Evolutionary conservation across 306 rosid genomes (phyloP).

Genomic region (Acacia acuminata): DNA sequence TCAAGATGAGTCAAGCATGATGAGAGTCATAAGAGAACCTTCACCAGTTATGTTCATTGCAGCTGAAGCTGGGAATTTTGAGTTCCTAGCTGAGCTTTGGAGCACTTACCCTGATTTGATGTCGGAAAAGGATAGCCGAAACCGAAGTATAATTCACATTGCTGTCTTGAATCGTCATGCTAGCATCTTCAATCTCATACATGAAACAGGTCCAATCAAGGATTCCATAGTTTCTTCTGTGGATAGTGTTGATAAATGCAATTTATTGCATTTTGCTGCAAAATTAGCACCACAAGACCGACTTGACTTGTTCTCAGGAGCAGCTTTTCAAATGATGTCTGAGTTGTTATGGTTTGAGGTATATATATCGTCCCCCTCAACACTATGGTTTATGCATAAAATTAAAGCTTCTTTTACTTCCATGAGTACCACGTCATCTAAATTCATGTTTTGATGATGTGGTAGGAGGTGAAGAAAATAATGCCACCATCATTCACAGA

Average conservation of each 20-base stretch:
- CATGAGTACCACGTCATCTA: too few species aligned
- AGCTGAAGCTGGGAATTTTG: too few species aligned
- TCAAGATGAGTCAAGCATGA: not conserved
- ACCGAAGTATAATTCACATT: constrained; percentile 42
- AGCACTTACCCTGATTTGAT: not conserved
- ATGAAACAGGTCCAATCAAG: constrained; percentile 33
- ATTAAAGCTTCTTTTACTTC: not conserved
- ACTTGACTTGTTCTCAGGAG: constrained; percentile 39
- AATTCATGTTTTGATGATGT: not conserved
- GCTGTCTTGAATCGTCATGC: constrained; percentile 47
- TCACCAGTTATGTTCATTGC: too few species aligned
- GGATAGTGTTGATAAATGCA: constrained; percentile 32
- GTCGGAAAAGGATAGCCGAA: not conserved
- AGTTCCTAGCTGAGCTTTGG: too few species aligned
- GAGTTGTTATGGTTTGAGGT: constrained; percentile 53
- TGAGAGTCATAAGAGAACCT: constrained; percentile 31
- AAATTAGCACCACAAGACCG: constrained; percentile 35
- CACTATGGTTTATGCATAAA: not conserved
- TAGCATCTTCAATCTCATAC: constrained; percentile 16
- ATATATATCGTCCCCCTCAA: not conserved
- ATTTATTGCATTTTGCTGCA: constrained; percentile 44
- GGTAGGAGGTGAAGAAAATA: constrained; percentile 51
- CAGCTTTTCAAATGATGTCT: constrained; percentile 47
- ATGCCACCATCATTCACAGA: constrained; percentile 28
- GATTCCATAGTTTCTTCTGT: constrained; percentile 25